Evolutionary conservation across 768 basidiomycete species (phyloP), one percentile per base, ranked within the genome.

Genomic region (Lepiota brunneoincarnata): DNA sequence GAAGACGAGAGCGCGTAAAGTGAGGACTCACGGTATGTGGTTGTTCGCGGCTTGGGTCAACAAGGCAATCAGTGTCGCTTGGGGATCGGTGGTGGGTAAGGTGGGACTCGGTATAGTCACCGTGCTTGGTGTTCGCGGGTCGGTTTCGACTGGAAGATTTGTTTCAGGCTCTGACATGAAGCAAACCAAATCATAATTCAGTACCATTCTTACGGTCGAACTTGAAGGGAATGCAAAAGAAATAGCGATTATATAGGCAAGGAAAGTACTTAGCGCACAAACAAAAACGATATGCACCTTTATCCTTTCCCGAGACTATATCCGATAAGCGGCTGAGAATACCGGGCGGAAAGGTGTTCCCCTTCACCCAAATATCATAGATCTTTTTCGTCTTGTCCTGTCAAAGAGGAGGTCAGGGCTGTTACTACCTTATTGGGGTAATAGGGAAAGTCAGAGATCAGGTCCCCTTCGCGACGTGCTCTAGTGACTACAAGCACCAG

Each of bases 381-480:
- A 99, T 86, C 72, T 98, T 98, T 78, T 89, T 88, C 42, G 91
- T 81, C 75, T 99, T 99, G 77, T 97, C 96, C 95, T 98, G 78
- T 64, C 64, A 59, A 65, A 69, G 68, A 70, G 59, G 38, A 61
- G 58, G 77, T 82, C 71, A 82, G 76, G 72, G 70, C 59, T 63
- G 64, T 56, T 40, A 48, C 53, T 54, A 54, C 37, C 45, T 48
- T 42, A 48, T 12, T 20, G 5, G 20, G 21, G 14, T 12, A 61
- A 61, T 63, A 64, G 66, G 26, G n/a, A 42, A 34, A 18, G 36
- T 40, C 31, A 55, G 47, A 21, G 37, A 28, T 40, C 18, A 17
- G 24, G 31, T 20, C 34, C 45, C 17, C 46, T 35, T 34, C 35
- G 18, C 37, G 17, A 18, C 31, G 34, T 47, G 39, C 24, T 47